Percentiles rank a stretch among this genome's conserved stretches.
Conservation (phyloP, 768 basidiomycete species). For the Dendrothele bispora region DNA sequence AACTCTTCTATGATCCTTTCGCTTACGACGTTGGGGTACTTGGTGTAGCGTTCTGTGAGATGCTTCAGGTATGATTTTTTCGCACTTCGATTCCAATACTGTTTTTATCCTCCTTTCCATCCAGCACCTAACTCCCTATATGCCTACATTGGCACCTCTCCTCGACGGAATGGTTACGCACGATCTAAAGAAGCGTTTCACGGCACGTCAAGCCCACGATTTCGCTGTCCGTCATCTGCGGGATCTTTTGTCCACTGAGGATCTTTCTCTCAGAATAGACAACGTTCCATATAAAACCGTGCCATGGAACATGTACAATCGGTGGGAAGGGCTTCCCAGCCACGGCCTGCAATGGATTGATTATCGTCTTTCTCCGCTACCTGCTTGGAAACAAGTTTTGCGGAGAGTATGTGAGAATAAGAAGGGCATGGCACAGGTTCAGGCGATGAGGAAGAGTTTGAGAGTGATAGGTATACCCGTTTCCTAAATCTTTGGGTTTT, state of each 20-base stretch:
- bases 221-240: constrained; percentile 7
- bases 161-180: constrained; percentile 16
- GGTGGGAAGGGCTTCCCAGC: constrained; percentile 1
- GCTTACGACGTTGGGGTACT: constrained; percentile 14
- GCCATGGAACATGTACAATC: not conserved
- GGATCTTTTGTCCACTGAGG: not conserved
- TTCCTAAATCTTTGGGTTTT: too few species aligned
- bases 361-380: constrained; percentile 2
- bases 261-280: not conserved
- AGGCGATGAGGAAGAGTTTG: not conserved
- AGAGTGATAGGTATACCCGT: constrained; percentile 1
- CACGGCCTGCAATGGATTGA: not conserved
- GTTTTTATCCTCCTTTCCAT: not conserved
- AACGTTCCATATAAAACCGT: not conserved
- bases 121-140: constrained; percentile 6
- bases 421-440: not conserved
- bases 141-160: constrained; percentile 14
- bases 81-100: not conserved
- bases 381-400: constrained; percentile 1
- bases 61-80: constrained; percentile 2
- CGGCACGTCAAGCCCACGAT: constrained; percentile 9
- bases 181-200: constrained; percentile 11
- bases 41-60: constrained; percentile 11
- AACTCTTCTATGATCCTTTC: constrained; percentile 16
- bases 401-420: not conserved